Evolutionary conservation across 2,329 filamentous ascomycete genomes (phyloP).

Genomic region (Onygena corvina): DNA sequence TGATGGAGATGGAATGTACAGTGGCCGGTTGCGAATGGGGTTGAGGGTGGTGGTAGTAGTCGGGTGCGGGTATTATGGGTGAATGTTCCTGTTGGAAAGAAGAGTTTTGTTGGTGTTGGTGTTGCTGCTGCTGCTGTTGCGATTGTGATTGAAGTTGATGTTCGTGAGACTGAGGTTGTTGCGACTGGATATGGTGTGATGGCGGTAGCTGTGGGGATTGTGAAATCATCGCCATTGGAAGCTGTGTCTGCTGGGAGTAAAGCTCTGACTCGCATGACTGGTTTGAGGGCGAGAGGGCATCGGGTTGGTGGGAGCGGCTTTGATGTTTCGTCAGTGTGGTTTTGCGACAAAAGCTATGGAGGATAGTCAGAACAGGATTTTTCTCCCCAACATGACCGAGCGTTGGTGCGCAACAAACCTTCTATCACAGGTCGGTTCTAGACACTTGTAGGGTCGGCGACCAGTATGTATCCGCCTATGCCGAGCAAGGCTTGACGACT

Average conservation of each 20-base stretch:
- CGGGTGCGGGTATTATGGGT: conserved; percentile 6
- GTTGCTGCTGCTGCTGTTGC: conserved; percentile 8
- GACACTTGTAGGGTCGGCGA: conserved; percentile 17
- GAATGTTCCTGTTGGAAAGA: conserved; percentile 6
- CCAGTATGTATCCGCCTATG: conserved; percentile 19
- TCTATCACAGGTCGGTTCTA: conserved; percentile 16
- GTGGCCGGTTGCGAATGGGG: conserved; percentile 12
- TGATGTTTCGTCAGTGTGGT: conserved; percentile 19
- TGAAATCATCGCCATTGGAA: conserved; percentile 6
- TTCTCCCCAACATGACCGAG: background rate
- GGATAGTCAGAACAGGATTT: background rate
- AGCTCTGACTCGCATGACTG: conserved; percentile 11
- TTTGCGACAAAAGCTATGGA: conserved; percentile 18
- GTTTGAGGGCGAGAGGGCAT: conserved; percentile 8
- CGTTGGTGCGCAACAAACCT: conserved; percentile 13
- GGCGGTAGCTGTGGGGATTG: background rate
- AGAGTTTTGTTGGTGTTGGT: conserved; percentile 6
- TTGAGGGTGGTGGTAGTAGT: conserved; percentile 11
- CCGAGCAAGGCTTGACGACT: conserved; percentile 19
- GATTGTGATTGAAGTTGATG: background rate
- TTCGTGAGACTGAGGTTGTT: background rate
- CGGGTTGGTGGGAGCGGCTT: conserved; percentile 16
- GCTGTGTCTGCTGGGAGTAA: conserved; percentile 12
- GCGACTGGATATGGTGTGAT: background rate
- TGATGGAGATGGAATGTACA: conserved; percentile 11